Percentiles rank a stretch among this genome's conserved stretches.
Evolutionary conservation across 169 alveolate species (phyloP).

Genomic region (Perkinsus chesapeaki): DNA sequence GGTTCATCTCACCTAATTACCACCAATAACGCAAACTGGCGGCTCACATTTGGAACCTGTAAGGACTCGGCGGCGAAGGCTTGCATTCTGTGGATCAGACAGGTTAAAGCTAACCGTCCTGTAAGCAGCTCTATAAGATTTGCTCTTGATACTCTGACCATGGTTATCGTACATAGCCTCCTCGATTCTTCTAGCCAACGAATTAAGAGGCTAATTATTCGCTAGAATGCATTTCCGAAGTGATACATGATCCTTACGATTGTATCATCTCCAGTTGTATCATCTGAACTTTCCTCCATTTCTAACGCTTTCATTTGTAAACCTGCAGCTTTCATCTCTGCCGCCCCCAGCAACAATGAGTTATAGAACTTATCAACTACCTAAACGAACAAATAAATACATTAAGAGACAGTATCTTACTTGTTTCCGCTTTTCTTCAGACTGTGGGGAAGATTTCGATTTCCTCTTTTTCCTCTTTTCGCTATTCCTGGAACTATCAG

Average conservation of each 20-base stretch:
- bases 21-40: too few species aligned
- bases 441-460: not conserved
- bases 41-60: too few species aligned
- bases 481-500: not conserved
- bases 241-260: not conserved
- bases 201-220: not conserved
- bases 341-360: not conserved
- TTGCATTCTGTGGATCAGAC: not conserved
- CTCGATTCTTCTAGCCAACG: not conserved
- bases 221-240: not conserved
- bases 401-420: not conserved
- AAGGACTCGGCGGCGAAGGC: not conserved
- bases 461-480: not conserved
- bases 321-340: not conserved
- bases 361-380: not conserved
- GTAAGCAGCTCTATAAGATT: not conserved
- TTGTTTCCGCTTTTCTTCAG: not conserved
- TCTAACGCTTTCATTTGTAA: not conserved
- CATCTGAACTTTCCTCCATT: not conserved
- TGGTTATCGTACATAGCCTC: not conserved
- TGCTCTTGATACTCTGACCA: not conserved
- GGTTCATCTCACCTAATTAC: not conserved
- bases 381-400: not conserved
- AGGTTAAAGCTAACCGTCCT: not conserved
- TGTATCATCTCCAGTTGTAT: not conserved